These are phyloP conservation scores for Choiromyces venosus DNA, from an alignment of 495 filamentous ascomycete genomes.

Conservation along the genomic window DNA sequence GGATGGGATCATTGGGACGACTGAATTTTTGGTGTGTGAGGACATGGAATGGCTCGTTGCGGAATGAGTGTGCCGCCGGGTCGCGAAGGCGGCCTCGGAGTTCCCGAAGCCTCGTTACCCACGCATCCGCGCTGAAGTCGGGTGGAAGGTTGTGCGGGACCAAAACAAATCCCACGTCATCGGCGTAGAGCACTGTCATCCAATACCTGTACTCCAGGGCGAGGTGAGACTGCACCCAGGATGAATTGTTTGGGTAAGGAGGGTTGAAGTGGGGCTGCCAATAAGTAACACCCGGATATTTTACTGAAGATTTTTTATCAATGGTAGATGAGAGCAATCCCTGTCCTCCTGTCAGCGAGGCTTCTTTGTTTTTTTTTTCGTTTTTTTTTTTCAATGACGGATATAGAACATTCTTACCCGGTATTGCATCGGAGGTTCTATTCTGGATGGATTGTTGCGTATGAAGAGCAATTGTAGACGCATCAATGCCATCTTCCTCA, in stretches of 20 bases:
- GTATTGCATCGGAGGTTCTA: neutral
- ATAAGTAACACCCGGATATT: neutral
- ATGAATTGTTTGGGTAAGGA: neutral
- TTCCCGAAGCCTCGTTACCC: too few relatives aligned
- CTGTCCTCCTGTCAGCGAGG: neutral
- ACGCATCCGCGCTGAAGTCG: too few relatives aligned
- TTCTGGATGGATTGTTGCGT: neutral
- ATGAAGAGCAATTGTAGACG: neutral
- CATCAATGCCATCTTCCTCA: conserved; percentile 1
- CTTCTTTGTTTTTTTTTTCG: neutral
- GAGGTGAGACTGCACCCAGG: neutral
- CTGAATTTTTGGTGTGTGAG: neutral
- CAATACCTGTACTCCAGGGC: neutral
- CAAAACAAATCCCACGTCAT: too few relatives aligned
- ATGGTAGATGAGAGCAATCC: neutral
- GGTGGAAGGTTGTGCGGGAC: too few relatives aligned
- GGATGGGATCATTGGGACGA: neutral
- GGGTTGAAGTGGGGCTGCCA: neutral
- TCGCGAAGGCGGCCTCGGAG: neutral
- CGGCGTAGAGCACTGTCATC: neutral
- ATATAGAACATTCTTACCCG: neutral
- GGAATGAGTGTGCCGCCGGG: neutral
- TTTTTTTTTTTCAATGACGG: neutral
- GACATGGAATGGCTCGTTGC: neutral
- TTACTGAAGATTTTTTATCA: neutral